Evolutionary conservation across 1,284 basidiomycete species (phyloP), one percentile per base, ranked within the genome.

Genomic region (Apiotrichum gracile): DNA sequence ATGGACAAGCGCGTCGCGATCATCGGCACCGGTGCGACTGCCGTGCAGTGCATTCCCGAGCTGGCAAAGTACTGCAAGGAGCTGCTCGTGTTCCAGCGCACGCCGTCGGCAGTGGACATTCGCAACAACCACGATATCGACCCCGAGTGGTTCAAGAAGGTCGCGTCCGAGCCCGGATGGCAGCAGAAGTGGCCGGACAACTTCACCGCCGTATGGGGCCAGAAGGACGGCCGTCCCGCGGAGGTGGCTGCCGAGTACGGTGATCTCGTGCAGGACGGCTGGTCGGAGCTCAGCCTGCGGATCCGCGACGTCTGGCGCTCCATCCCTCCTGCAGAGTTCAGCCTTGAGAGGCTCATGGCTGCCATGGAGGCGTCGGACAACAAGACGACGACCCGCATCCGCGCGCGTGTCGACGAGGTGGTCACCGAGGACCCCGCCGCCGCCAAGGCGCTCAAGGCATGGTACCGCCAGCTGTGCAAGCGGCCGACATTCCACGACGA

Each of bases 61-160:
- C 38, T 46, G 16, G 57, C 46, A 5, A 24, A 40, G 4, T 49
- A 54, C 57, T 26, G 22, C 4, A 49, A 47, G 21, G 40, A 47
- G 22, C 50, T 58, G 22, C 42, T 47, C 33, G 53, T 58, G 14
- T 58, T 58, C 53, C 57, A 58, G 53, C 57, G 57, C 44, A 58
- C 57, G 2, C 53, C 57, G 0, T 49, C 53, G 7, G 49, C 49
- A 2, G 53, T 55, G 7, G 53, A 42, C 6, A 29, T 50, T 3
- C 57, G 52, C 13, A 24, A 39, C 26, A 58, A 58, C 57, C 57
- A 58, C 40, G 24, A 33, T 3, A 58, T 58, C 31, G 57, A 58
- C 47, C 50, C 50, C 38, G 50, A 55, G 43, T 58, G 52, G 56
- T 54, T 58, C 24, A 35, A 17, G 14, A 27, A 37, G 19, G 45